These are phyloP conservation scores for Hanseniaspora thailandica DNA, from an alignment of 805 yeast species.

Conservation along the genomic window DNA sequence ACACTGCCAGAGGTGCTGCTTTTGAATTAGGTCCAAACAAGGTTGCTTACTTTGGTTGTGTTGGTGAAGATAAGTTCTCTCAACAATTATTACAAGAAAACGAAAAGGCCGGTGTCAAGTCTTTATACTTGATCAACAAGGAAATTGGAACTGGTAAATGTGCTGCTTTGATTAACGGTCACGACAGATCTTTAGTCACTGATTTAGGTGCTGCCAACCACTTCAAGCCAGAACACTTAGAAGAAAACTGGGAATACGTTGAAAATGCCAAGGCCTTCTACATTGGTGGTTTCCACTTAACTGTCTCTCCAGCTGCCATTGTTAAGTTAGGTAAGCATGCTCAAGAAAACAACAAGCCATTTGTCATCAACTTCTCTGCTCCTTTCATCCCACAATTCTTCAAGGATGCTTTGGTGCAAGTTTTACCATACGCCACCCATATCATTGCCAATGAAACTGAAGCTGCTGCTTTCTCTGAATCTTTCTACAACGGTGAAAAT, in stretches of 20 bases:
- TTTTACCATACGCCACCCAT: conserved; percentile 77
- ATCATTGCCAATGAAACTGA: conserved; percentile 94
- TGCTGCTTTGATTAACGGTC: conserved; percentile 85
- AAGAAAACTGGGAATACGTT: conserved; percentile 75
- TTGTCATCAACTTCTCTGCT: conserved; percentile 81
- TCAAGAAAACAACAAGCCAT: conserved; percentile 63
- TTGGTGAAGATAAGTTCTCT: conserved; percentile 83
- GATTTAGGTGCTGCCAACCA: conserved; percentile 98
- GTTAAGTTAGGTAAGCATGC: conserved; percentile 84
- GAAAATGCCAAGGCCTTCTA: conserved; percentile 72
- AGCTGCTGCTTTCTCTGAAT: conserved; percentile 85
- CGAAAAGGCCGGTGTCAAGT: conserved; percentile 72
- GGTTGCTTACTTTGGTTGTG: conserved; percentile 91
- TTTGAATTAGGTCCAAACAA: conserved; percentile 69
- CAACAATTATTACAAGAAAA: conserved; percentile 75
- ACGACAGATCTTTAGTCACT: conserved; percentile 84
- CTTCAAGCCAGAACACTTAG: conserved; percentile 79
- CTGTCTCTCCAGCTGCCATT: conserved; percentile 94
- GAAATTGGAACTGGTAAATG: conserved; percentile 88
- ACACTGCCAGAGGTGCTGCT: conserved; percentile 97
- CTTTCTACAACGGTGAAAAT: conserved; percentile 44
- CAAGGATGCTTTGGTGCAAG: conserved; percentile 74
- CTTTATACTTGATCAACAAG: conserved; percentile 72
- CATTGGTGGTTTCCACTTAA: conserved; percentile 98
- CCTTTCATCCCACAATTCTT: conserved; percentile 94